Conservation (phyloP, 2,329 filamentous ascomycete species). For the Beauveria pseudobassiana region DNA sequence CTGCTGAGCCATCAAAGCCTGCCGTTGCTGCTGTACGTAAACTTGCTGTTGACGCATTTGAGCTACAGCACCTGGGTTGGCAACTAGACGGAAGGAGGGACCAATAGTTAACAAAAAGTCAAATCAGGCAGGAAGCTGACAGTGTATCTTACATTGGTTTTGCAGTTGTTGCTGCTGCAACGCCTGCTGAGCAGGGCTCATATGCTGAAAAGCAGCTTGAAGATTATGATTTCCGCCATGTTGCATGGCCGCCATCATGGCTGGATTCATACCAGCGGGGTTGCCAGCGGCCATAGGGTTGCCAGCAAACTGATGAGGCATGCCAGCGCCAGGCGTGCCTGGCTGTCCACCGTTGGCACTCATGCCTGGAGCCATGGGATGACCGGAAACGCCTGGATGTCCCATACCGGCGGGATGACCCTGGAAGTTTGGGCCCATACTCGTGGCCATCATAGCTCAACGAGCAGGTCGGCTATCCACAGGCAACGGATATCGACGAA, state of each 20-base stretch:
- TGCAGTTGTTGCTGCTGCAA: slow-evolving; percentile 40
- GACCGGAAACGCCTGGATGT: slow-evolving; percentile 60
- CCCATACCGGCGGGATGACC: slow-evolving; percentile 66
- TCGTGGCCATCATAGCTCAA: slow-evolving; percentile 58
- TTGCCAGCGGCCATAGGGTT: slow-evolving; percentile 64
- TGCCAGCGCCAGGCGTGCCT: slow-evolving; percentile 55
- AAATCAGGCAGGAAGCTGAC: slow-evolving; percentile 1
- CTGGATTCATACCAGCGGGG: slow-evolving; percentile 63
- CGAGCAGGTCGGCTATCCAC: slow-evolving; percentile 45
- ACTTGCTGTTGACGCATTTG: slow-evolving; percentile 48
- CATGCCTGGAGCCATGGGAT: slow-evolving; percentile 56
- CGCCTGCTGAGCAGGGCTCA: slow-evolving; percentile 56
- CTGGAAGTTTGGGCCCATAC: slow-evolving; percentile 54
- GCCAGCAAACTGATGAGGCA: slow-evolving; percentile 58
- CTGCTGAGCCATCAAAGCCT: slow-evolving; percentile 48
- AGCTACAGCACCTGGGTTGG: slow-evolving; percentile 30
- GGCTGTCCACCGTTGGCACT: slow-evolving; percentile 63
- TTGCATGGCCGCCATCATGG: slow-evolving; percentile 71
- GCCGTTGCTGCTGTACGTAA: slow-evolving; percentile 48
- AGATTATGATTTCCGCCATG: slow-evolving; percentile 58
- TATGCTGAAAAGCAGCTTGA: slow-evolving; percentile 60
- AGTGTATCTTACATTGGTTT: slow-evolving; percentile 25
- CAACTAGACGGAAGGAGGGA: slow-evolving; percentile 19
- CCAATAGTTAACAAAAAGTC: not conserved
- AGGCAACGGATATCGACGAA: slow-evolving; percentile 50